Evolutionary conservation across 129 eudicot species (phyloP), one percentile per base, ranked within the genome.

Genomic region (Pittosporum tobira): DNA sequence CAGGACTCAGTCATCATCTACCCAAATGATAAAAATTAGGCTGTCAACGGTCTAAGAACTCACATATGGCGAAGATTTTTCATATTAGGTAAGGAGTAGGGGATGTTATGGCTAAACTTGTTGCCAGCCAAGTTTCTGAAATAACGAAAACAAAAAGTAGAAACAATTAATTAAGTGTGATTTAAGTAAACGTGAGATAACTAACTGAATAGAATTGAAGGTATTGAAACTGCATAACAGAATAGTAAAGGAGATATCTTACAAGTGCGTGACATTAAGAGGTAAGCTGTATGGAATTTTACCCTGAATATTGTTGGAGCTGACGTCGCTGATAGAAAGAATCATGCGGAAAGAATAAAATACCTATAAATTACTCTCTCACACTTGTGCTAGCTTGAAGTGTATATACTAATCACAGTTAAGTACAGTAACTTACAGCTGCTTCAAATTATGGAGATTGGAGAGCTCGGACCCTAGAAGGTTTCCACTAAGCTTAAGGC

Each of bases 61-160:
- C 80, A 91, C 98, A 91, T 71, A 77, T 87, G 89, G 57, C 79
- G 74, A 59, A 91, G 77, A 44, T 74, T 61, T 55, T 59, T 86
- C 83, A 91, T 59, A 66, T 38, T 48, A 43, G 93, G 30, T 64
- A 91, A 43, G 9, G 88, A 73, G 76, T 71, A 81, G 31, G 98
- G 98, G 48, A 91, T 71, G 69, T 74, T 76, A 50, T 71, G 79
- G 40, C 69, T 74, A 50, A 91, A 72, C 22, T 77, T 80, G 80
- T 91, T 91, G 72, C 67, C 71, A n/a, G 98, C 85, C 71, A 91
- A 73, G 61, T 91, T 91, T 59, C 98, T 91, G 83, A 71, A 75
- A 66, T 38, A 31, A 36, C 58, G 36, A 29, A 11, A 25, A 34
- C 10, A 10, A 36, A 30, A 34, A 22, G 48, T 46, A 31, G 24